Evolutionary conservation across 768 basidiomycete species (phyloP).

Genomic region (Suillus fuscotomentosus): DNA sequence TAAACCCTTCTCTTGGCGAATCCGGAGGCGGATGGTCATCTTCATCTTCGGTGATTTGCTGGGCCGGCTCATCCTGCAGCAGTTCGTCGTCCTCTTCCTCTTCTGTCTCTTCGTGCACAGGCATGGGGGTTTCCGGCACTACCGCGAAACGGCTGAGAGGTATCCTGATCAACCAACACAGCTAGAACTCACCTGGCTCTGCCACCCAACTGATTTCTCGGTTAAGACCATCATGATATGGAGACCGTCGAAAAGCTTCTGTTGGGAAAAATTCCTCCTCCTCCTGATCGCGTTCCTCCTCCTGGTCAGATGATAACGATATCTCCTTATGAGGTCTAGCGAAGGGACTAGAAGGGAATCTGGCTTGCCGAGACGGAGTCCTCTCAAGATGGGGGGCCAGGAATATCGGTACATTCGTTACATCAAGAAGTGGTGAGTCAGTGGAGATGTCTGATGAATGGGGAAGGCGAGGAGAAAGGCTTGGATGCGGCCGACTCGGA

Average conservation of each 20-base stretch:
- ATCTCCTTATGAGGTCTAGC: constrained; percentile 68
- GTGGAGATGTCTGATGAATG: constrained; percentile 53
- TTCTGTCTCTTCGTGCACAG: constrained; percentile 47
- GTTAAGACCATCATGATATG: constrained; percentile 47
- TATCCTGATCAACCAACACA: constrained; percentile 5
- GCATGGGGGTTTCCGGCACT: constrained; percentile 67
- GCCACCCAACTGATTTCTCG: constrained; percentile 79
- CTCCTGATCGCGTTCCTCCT: constrained; percentile 53
- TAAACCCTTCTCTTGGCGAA: constrained; percentile 48
- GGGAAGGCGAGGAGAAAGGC: constrained; percentile 35
- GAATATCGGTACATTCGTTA: constrained; percentile 50
- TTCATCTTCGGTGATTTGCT: constrained; percentile 38
- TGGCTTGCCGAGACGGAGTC: constrained; percentile 54
- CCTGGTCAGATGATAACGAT: constrained; percentile 45
- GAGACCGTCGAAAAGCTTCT: constrained; percentile 51
- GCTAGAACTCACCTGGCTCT: constrained; percentile 52
- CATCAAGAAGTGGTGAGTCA: constrained; percentile 40
- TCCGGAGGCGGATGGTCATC: constrained; percentile 52
- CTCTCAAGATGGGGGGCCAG: constrained; percentile 35
- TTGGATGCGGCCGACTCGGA: constrained; percentile 37
- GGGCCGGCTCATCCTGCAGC: constrained; percentile 36
- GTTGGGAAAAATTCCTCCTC: constrained; percentile 66
- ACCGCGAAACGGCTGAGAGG: constrained; percentile 8
- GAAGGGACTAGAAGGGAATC: constrained; percentile 70
- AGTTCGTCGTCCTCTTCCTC: constrained; percentile 36